phyloP scores from a whole-genome alignment of 768 basidiomycete species.

The Agrocybe pediades region DNA sequence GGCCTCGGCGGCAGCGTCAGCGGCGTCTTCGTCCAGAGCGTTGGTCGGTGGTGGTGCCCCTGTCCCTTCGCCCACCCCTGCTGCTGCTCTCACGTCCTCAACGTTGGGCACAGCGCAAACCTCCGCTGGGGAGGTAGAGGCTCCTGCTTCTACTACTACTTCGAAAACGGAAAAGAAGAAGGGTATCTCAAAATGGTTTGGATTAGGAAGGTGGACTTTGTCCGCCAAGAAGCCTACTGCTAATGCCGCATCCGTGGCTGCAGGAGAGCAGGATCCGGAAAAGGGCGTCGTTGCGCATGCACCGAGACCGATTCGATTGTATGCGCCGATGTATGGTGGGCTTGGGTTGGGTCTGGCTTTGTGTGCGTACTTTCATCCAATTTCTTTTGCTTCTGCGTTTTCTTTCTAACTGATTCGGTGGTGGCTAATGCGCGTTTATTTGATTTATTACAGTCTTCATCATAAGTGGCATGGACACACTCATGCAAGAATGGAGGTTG shows the following conservation, averaged over 20 bases:
- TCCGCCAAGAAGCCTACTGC: slow-evolving; percentile 33
- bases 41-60: slow-evolving; percentile 28
- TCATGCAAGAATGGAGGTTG: slow-evolving; percentile 68
- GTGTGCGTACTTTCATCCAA: slow-evolving; percentile 45
- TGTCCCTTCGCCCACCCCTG: no score
- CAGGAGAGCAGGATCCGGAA: slow-evolving; percentile 66
- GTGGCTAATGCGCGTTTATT: no score
- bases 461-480: slow-evolving; percentile 54
- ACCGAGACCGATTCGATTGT: slow-evolving; percentile 54
- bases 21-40: slow-evolving; percentile 22
- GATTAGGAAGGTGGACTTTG: slow-evolving; percentile 49
- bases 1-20: no score
- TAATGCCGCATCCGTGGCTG: slow-evolving; percentile 20
- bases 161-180: slow-evolving; percentile 32
- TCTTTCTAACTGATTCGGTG: no score
- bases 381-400: no score
- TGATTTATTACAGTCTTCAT: slow-evolving; percentile 63
- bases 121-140: no score
- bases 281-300: slow-evolving; percentile 38
- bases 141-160: slow-evolving; percentile 32
- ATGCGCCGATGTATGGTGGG: slow-evolving; percentile 77
- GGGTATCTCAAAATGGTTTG: no score
- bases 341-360: slow-evolving; percentile 63
- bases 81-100: no score
- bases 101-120: no score